These are phyloP conservation scores for Aspergillus clavatus DNA, from an alignment of 2,329 filamentous ascomycete genomes.

Conservation along the genomic window DNA sequence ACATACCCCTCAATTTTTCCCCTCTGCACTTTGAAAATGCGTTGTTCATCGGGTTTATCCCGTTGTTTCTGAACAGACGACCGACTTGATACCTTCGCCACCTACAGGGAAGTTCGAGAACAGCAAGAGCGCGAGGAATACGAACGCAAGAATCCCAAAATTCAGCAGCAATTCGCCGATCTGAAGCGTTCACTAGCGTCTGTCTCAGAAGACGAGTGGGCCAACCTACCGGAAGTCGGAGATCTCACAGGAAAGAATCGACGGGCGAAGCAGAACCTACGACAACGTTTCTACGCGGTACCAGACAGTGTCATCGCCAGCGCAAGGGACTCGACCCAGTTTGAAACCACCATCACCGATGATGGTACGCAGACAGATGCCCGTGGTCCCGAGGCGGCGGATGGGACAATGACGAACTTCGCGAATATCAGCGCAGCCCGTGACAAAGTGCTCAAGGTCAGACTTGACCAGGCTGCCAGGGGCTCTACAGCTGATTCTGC, in stretches of 20 bases:
- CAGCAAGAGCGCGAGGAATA: constrained; percentile 87
- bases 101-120: constrained; percentile 86
- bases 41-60: constrained; percentile 63
- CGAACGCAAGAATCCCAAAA: constrained; percentile 96
- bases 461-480: constrained; percentile 80
- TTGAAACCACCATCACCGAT: constrained; percentile 83
- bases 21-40: constrained; percentile 35
- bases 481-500: constrained; percentile 64
- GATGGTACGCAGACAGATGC: constrained; percentile 58
- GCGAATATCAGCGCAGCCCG: constrained; percentile 93
- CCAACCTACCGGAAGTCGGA: constrained; percentile 88
- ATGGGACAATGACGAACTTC: constrained; percentile 96
- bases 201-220: constrained; percentile 95
- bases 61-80: constrained; percentile 66
- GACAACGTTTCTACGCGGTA: constrained; percentile 88
- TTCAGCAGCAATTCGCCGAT: constrained; percentile 95
- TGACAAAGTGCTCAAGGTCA: constrained; percentile 93
- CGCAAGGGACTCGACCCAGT: constrained; percentile 71
- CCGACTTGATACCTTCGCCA: constrained; percentile 61
- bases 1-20: constrained; percentile 18
- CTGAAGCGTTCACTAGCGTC: constrained; percentile 83
- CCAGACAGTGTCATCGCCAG: constrained; percentile 92
- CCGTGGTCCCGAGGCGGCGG: constrained; percentile 47
- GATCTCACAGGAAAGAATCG: constrained; percentile 94
- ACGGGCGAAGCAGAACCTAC: constrained; percentile 73